A percentile compares a stretch with the other conserved stretches of the same genome.
These are phyloP conservation scores for Aureobasidium sp. DNA, from an alignment of 2,329 filamentous ascomycete genomes.

Conservation along the genomic window DNA sequence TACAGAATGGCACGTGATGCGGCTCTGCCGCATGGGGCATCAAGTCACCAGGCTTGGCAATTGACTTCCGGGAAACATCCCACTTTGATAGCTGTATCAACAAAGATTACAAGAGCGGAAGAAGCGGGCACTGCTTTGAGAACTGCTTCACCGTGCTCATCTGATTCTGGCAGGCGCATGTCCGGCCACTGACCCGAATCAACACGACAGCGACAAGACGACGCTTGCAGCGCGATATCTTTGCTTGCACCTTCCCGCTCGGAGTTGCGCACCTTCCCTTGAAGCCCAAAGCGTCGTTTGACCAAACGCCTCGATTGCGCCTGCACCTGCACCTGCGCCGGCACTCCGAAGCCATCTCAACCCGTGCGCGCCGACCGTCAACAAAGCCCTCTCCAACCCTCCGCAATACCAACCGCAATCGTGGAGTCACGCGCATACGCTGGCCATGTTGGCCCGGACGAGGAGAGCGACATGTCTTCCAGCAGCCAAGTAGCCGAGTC, in stretches of 20 bases:
- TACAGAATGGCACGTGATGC: constrained; percentile 6
- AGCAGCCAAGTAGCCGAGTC: constrained; percentile 65
- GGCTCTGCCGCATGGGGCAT: constrained; percentile 9
- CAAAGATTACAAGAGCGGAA: neutral
- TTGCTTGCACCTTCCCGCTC: neutral
- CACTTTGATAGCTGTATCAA: constrained; percentile 9
- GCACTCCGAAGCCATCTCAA: neutral
- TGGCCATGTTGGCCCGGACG: constrained; percentile 5
- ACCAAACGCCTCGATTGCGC: neutral
- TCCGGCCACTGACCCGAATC: neutral
- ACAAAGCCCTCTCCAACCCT: neutral
- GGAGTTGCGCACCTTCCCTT: neutral
- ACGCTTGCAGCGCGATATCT: neutral
- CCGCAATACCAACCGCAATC: neutral
- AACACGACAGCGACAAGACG: neutral
- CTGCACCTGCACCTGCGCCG: neutral
- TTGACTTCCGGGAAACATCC: neutral
- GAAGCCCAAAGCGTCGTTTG: neutral
- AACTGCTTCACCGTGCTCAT: neutral
- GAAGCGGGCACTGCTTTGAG: neutral
- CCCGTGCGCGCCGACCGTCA: neutral
- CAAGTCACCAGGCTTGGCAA: neutral
- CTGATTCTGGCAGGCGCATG: neutral
- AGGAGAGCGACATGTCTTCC: constrained; percentile 43
- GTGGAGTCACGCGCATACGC: constrained; percentile 11